These are phyloP conservation scores for Nemania sp. DNA, from an alignment of 2,329 filamentous ascomycete genomes.

Conservation along the genomic window DNA sequence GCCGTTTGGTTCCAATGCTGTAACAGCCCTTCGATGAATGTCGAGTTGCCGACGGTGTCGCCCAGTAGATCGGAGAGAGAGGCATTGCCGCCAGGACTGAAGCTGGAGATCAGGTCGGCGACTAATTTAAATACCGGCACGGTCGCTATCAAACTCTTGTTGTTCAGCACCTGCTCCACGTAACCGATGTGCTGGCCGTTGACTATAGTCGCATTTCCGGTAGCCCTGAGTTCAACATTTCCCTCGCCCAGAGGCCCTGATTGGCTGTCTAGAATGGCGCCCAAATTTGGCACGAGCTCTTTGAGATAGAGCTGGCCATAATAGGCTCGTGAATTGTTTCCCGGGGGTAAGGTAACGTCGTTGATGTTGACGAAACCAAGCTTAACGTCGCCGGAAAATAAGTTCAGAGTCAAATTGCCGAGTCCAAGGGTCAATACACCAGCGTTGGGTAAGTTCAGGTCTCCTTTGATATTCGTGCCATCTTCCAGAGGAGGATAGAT, in stretches of 20 bases:
- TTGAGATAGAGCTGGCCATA: constrained; percentile 48
- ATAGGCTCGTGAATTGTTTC: constrained; percentile 48
- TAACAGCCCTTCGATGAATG: constrained; percentile 43
- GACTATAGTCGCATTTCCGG: constrained; percentile 47
- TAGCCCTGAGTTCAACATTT: constrained; percentile 46
- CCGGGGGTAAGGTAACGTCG: constrained; percentile 46
- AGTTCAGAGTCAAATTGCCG: constrained; percentile 51
- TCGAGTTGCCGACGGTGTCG: constrained; percentile 46
- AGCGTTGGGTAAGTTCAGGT: constrained; percentile 49
- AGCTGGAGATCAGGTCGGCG: constrained; percentile 43
- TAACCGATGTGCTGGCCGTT: constrained; percentile 49
- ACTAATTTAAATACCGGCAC: constrained; percentile 46
- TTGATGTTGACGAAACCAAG: constrained; percentile 46
- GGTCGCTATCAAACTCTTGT: constrained; percentile 41
- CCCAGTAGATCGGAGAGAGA: constrained; percentile 42
- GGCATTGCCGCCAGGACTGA: constrained; percentile 35
- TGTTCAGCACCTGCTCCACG: constrained; percentile 49
- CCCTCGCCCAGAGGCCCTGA: constrained; percentile 43
- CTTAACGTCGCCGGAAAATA: constrained; percentile 45
- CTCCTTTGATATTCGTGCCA: constrained; percentile 48
- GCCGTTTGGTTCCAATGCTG: constrained; percentile 40
- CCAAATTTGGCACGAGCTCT: constrained; percentile 46
- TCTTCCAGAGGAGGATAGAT: constrained; percentile 42
- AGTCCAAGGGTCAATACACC: constrained; percentile 48
- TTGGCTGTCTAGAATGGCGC: constrained; percentile 45